Percentiles rank a stretch among this genome's conserved stretches.
Conservation (phyloP, 805 yeast species). For the Sungouiozyma ichnusensis region DNA sequence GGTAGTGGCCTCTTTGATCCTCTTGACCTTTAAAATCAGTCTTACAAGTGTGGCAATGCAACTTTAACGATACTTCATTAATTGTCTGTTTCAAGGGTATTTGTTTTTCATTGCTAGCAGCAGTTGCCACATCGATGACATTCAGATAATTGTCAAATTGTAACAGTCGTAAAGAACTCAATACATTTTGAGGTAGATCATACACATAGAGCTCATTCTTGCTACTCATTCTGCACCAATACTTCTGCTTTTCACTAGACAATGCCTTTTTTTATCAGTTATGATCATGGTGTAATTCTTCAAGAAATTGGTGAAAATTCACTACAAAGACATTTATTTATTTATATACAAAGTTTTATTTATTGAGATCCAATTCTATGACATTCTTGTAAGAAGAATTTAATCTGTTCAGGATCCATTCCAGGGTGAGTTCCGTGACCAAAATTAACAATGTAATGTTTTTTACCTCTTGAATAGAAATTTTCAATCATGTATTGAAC, state of each 20-base stretch:
- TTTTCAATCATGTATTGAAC: slow-evolving; percentile 71
- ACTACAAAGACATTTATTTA: not conserved
- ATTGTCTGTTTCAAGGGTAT: not conserved
- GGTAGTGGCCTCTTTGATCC: slow-evolving; percentile 37
- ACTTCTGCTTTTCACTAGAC: no score
- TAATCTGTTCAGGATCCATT: slow-evolving; percentile 87
- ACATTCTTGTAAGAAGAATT: slow-evolving; percentile 76
- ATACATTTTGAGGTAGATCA: slow-evolving; percentile 32
- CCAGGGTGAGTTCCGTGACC: slow-evolving; percentile 99
- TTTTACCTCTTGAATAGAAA: slow-evolving; percentile 91
- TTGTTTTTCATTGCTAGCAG: not conserved
- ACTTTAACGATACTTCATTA: slow-evolving; percentile 2
- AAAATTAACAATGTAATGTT: slow-evolving; percentile 83
- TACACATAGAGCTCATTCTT: slow-evolving; percentile 40
- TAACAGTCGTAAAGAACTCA: slow-evolving; percentile 40
- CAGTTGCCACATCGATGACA: slow-evolving; percentile 15
- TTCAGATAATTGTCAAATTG: slow-evolving; percentile 45
- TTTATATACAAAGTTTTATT: not conserved
- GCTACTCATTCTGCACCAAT: not conserved
- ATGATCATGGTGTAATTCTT: no score
- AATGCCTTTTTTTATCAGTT: not conserved
- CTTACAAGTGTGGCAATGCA: slow-evolving; percentile 20
- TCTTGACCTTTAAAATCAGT: slow-evolving; percentile 10
- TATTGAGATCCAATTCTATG: slow-evolving; percentile 60
- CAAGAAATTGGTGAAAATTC: no score